phyloP scores from a whole-genome alignment of 352 stramenopile species.

The Phytophthora pini region DNA sequence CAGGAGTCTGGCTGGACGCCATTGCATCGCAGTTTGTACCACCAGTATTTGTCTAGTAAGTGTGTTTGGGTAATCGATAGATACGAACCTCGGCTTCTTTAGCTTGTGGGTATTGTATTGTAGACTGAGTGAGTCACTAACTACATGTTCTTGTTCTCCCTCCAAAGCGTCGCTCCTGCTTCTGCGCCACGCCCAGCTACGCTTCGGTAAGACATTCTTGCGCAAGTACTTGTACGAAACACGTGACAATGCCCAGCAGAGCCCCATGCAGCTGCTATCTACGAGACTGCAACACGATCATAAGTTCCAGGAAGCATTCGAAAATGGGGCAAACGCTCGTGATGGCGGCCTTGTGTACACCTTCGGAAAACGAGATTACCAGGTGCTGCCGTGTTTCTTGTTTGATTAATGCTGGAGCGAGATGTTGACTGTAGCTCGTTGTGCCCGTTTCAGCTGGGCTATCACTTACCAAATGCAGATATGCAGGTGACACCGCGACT shows the following conservation, averaged over 20 bases:
- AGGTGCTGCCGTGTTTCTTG: constrained; percentile 40
- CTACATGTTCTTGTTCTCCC: constrained; percentile 12
- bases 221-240: constrained; percentile 59
- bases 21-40: constrained; percentile 76
- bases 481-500: constrained; percentile 71
- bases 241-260: constrained; percentile 59
- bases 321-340: constrained; percentile 6
- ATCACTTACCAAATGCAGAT: constrained; percentile 83
- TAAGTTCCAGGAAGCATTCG: constrained; percentile 14
- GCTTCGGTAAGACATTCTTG: constrained; percentile 57
- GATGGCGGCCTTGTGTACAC: constrained; percentile 73
- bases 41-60: constrained; percentile 74
- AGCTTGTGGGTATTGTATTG: no score
- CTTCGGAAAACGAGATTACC: constrained; percentile 87
- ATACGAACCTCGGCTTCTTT: not conserved
- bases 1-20: constrained; percentile 87
- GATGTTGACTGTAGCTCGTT: constrained; percentile 7
- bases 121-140: no score
- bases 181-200: constrained; percentile 61
- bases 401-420: not conserved
- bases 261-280: constrained; percentile 73
- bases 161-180: constrained; percentile 68
- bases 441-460: constrained; percentile 59
- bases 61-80: constrained; percentile 3
- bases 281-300: constrained; percentile 13